Evolutionary conservation across 352 stramenopile genomes (phyloP).

Genomic region (Globisporangium apiculatum): DNA sequence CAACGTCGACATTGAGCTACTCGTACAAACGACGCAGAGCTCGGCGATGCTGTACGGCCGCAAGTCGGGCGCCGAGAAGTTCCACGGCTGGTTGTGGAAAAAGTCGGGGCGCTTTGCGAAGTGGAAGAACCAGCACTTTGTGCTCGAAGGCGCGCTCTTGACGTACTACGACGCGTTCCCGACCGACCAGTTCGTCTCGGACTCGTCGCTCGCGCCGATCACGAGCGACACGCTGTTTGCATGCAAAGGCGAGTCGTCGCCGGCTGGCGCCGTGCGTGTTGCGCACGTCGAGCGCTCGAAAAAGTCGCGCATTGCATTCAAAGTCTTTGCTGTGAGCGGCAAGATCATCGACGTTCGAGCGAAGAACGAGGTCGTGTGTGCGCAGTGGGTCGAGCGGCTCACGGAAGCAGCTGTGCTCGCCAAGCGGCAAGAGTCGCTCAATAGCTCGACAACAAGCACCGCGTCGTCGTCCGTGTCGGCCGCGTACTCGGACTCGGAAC

Average conservation of each 20-base stretch:
- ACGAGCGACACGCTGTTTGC: slow-evolving; percentile 58
- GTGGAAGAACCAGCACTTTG: slow-evolving; percentile 83
- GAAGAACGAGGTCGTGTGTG: slow-evolving; percentile 69
- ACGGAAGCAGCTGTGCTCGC: slow-evolving; percentile 59
- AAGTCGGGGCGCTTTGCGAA: slow-evolving; percentile 74
- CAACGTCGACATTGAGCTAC: slow-evolving; percentile 78
- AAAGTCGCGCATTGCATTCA: slow-evolving; percentile 80
- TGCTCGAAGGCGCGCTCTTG: slow-evolving; percentile 65
- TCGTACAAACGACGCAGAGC: slow-evolving; percentile 76
- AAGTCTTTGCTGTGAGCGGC: slow-evolving; percentile 72
- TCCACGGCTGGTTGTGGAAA: slow-evolving; percentile 81
- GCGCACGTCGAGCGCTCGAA: slow-evolving; percentile 66
- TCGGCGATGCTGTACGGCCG: slow-evolving; percentile 63
- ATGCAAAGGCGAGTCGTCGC: slow-evolving; percentile 64
- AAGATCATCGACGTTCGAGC: slow-evolving; percentile 80
- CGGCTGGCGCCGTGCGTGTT: slow-evolving; percentile 60
- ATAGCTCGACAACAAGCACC: slow-evolving; percentile 66
- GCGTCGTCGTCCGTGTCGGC: slow-evolving; percentile 54
- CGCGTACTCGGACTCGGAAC: slow-evolving; percentile 63
- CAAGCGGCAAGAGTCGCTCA: slow-evolving; percentile 72
- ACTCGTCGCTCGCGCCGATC: slow-evolving; percentile 50
- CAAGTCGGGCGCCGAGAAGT: slow-evolving; percentile 58
- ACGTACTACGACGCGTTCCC: slow-evolving; percentile 83
- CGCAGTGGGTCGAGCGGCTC: slow-evolving; percentile 68
- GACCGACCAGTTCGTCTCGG: slow-evolving; percentile 67